These are phyloP conservation scores for Capronia epimyces DNA, from an alignment of 2,329 filamentous ascomycete genomes.

Conservation along the genomic window DNA sequence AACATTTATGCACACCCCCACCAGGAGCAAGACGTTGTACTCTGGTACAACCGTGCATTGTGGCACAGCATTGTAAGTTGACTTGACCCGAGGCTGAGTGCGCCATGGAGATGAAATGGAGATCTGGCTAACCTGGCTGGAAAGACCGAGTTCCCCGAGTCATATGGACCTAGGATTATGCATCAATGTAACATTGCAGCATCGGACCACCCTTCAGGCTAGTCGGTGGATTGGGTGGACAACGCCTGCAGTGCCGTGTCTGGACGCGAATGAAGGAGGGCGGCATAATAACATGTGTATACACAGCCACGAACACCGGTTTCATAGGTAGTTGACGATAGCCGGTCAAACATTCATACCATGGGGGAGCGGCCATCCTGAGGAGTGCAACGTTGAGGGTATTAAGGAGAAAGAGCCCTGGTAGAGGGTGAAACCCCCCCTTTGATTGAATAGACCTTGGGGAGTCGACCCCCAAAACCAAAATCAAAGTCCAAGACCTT, in stretches of 20 bases:
- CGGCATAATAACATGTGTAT: no score
- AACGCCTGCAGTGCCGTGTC: no score
- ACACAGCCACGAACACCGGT: not conserved
- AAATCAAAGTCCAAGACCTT: conserved; percentile 10
- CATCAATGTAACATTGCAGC: conserved; percentile 37
- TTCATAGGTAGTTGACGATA: no score
- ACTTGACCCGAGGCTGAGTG: conserved; percentile 1
- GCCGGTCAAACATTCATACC: no score
- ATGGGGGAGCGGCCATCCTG: no score
- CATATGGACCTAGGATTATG: conserved; percentile 38
- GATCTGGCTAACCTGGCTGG: not conserved
- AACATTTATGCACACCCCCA: conserved; percentile 38
- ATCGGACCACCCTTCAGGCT: conserved; percentile 25
- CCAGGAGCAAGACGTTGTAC: conserved; percentile 37
- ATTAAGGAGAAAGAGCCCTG: no score
- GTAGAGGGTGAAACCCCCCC: no score
- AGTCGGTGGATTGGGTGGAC: not conserved
- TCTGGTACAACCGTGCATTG: conserved; percentile 39
- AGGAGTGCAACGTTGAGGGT: no score
- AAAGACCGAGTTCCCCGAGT: conserved; percentile 35
- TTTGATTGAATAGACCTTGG: not conserved
- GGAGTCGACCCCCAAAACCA: not conserved
- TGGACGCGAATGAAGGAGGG: no score
- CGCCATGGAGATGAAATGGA: no score
- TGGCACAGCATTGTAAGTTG: conserved; percentile 38